A percentile compares a stretch with the other conserved stretches of the same genome.
Conservation (phyloP, 2,329 filamentous ascomycete species). For the Alternaria arbusti region DNA sequence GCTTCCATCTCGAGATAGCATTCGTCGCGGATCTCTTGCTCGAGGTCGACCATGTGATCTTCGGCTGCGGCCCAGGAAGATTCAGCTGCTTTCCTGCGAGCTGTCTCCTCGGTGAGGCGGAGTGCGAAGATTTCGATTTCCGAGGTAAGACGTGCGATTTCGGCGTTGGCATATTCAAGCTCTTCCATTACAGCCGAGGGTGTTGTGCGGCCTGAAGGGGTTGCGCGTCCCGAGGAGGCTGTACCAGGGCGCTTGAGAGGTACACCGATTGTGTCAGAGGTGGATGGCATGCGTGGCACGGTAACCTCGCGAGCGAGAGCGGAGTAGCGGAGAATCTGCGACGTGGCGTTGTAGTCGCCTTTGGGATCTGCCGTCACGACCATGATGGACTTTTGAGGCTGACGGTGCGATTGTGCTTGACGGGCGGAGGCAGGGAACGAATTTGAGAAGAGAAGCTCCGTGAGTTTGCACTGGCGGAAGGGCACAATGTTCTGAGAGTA, state of each 20-base stretch:
- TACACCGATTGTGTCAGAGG: constrained; percentile 70
- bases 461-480: constrained; percentile 65
- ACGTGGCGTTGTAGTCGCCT: constrained; percentile 96
- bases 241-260: constrained; percentile 40
- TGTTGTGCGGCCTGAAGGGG: constrained; percentile 54
- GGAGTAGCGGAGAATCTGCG: constrained; percentile 92
- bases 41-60: constrained; percentile 72
- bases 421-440: constrained; percentile 56
- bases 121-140: constrained; percentile 78
- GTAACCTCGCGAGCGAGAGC: constrained; percentile 92
- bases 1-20: constrained; percentile 86
- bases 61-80: constrained; percentile 71
- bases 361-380: constrained; percentile 92
- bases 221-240: constrained; percentile 30
- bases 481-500: constrained; percentile 68
- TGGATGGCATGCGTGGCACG: constrained; percentile 84
- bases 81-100: constrained; percentile 74
- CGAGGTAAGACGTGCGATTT: constrained; percentile 78
- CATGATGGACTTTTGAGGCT: constrained; percentile 89
- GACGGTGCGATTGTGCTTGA: constrained; percentile 50
- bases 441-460: constrained; percentile 60
- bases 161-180: constrained; percentile 80
- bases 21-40: constrained; percentile 86
- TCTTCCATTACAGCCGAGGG: constrained; percentile 62
- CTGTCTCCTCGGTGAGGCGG: constrained; percentile 73